Base-by-base conservation (phyloP, 2,329 filamentous ascomycete species). In the Neofusicoccum sp. region DNA sequence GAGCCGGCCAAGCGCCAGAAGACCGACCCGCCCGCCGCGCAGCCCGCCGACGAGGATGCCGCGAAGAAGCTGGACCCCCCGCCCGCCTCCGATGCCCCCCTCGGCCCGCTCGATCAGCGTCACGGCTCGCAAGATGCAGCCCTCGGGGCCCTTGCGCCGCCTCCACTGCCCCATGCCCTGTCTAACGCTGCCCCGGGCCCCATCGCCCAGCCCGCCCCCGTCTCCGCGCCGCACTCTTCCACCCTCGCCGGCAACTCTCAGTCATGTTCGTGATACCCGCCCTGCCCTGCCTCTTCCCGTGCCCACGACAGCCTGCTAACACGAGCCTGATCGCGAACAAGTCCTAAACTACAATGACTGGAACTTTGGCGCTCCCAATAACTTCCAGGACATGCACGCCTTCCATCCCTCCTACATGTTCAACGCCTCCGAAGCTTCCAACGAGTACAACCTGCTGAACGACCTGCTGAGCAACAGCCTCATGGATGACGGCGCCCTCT, bases 341-440 rank as follows among this genome's bases (percentile, higher is more conserved):
- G 92, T 92, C 74, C 81, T 90, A 73, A 89, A 89, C 68, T 95
- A 94, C 81, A 91, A 92, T 80, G 91, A 93, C 74, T 94, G 91
- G 89, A 77, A 75, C 68, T 84, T 93, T 66, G 81, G 81, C 56
- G 86, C 88, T 64, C 90, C 92, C 73, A 95, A 89, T 75, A 90
- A 91, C 73, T 95, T 92, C 77, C 90, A 96, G 81, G 93, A 97
- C 78, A 95, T 97, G 89, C 92, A 95, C 79, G 92, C 88, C 74
- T 92, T 93, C 73, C 92, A 97, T 79, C 90, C 92, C 64, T 95
- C 91, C 73, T 98, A 95, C 81, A 93, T 97, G 89, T 96, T 97
- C 79, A 90, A 89, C 74, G 87, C 88, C n/a, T 91, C 93, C 66
- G 95, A 99, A 78, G 91, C 97, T 70, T 93, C 91, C 65, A 95